These are phyloP conservation scores for Neurospora sp. DNA, from an alignment of 495 filamentous ascomycete species.

Conservation along the genomic window DNA sequence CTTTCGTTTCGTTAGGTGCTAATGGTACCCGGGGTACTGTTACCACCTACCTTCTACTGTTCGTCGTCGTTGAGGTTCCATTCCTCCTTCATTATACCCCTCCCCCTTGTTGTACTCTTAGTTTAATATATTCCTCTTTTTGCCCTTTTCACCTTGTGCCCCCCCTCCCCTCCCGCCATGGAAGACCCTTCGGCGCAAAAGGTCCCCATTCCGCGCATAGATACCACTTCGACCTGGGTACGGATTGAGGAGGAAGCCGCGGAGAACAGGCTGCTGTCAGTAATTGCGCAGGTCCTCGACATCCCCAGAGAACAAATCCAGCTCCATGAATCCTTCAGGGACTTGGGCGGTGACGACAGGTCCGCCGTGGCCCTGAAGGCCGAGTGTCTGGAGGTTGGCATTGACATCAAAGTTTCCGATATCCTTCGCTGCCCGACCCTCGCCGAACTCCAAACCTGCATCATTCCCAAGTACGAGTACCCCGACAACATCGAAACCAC, in stretches of 20 bases:
- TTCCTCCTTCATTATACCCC: background rate
- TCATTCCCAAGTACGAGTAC: slow-evolving; percentile 15
- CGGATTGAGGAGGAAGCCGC: slow-evolving; percentile 17
- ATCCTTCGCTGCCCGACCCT: slow-evolving; percentile 32
- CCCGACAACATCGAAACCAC: slow-evolving; percentile 10
- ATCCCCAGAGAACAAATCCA: slow-evolving; percentile 13
- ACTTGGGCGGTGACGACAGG: slow-evolving; percentile 29
- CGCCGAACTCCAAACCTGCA: slow-evolving; percentile 27
- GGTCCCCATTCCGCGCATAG: slow-evolving; percentile 9
- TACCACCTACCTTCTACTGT: background rate
- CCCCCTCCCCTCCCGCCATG: background rate
- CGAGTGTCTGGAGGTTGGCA: slow-evolving; percentile 25
- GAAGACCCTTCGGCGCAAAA: slow-evolving; percentile 10
- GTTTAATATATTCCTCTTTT: background rate
- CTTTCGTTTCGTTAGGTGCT: background rate
- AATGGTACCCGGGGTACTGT: background rate
- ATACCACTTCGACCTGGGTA: slow-evolving; percentile 20
- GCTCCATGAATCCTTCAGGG: slow-evolving; percentile 27
- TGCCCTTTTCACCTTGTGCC: background rate
- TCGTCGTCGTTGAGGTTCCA: background rate
- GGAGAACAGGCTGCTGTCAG: slow-evolving; percentile 20
- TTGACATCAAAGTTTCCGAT: slow-evolving; percentile 27
- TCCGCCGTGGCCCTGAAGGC: slow-evolving; percentile 24
- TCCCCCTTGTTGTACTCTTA: background rate
- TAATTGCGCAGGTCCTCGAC: slow-evolving; percentile 25